Percentiles rank a stretch among this genome's conserved stretches.
Conservation (phyloP, 2,329 filamentous ascomycete genomes). For the Nannizziopsis arthrosporioides region DNA sequence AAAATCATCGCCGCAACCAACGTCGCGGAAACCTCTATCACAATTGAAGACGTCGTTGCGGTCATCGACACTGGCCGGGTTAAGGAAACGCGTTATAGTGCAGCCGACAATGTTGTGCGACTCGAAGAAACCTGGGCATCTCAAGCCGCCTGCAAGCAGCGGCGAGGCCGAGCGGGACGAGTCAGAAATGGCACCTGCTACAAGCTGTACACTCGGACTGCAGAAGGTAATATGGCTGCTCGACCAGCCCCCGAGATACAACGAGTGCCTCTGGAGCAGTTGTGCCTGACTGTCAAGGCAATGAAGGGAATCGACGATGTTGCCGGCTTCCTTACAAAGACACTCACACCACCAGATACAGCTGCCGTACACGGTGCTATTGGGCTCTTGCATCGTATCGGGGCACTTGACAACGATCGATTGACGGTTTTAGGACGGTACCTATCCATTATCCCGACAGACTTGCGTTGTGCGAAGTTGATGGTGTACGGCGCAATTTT, state of each 20-base stretch:
- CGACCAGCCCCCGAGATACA: constrained; percentile 88
- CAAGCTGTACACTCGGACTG: constrained; percentile 81
- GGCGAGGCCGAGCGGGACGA: constrained; percentile 83
- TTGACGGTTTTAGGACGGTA: constrained; percentile 85
- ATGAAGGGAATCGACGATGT: constrained; percentile 79
- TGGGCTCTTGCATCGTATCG: constrained; percentile 67
- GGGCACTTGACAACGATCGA: constrained; percentile 72
- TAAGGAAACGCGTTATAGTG: constrained; percentile 92
- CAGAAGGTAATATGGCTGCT: constrained; percentile 73
- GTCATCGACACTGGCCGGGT: constrained; percentile 93
- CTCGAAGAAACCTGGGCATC: constrained; percentile 94
- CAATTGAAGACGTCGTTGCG: constrained; percentile 91
- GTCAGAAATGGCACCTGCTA: constrained; percentile 86
- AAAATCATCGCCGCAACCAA: constrained; percentile 95
- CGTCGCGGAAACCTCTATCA: constrained; percentile 95
- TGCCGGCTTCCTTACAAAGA: constrained; percentile 65
- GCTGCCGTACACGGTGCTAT: constrained; percentile 79
- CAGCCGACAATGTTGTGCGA: constrained; percentile 83
- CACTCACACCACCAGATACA: constrained; percentile 77
- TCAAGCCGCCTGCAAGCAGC: constrained; percentile 83
- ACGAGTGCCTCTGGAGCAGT: constrained; percentile 81
- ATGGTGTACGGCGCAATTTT: constrained; percentile 94
- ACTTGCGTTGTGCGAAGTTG: constrained; percentile 83
- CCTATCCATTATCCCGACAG: constrained; percentile 87
- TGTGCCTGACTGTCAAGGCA: constrained; percentile 85